Evolutionary conservation across 2,329 filamentous ascomycete species (phyloP), one percentile per base, ranked within the genome.

Genomic region (Diaporthe caulivora): DNA sequence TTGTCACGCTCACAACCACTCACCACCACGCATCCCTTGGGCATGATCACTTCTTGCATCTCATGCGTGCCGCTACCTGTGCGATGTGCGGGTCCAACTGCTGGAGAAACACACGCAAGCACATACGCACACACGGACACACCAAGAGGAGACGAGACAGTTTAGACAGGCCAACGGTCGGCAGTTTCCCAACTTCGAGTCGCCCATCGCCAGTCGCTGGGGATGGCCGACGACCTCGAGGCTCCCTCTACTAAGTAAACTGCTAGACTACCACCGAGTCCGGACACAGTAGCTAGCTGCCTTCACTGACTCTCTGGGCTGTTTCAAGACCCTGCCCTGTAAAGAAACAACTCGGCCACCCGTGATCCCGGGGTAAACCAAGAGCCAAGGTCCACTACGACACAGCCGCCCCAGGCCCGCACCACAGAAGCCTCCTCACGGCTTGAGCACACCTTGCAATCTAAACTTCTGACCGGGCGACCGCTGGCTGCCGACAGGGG

Each of bases 401-500:
- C 44, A 55, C 49, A 64, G 26, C 58, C 26, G 26, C 26, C 62
- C 57, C 55, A 49, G 40, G 40, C 51, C 65, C 51, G 51, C 71
- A 58, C 26, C 26, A 54, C 53, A 67, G 58, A 65, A 62, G 57
- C 64, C 64, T 72, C 51, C 31, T 37, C 37, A 34, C 47, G 70
- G 73, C 73, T 70, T 70, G 73, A 73, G 73, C 73, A 72, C 57
- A 72, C 65, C 73, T 74, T 74, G 70, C 73, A 72, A 72, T 42
- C 37, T 44, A n/a, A 40, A 51, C 34, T 60, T 49, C 31, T 60
- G 68, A 18, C 68, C 68, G 54, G 68, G 42, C 54, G 42, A 29
- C 69, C 58, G 26, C 49, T 69, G 62, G 70, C 8, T 53, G 15
- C 55, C 29, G 47, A 62, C 65, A 60, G 62, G 65, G 67, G 57